Conservation (phyloP, 208 protist species). For the Phytomonas serpens region DNA sequence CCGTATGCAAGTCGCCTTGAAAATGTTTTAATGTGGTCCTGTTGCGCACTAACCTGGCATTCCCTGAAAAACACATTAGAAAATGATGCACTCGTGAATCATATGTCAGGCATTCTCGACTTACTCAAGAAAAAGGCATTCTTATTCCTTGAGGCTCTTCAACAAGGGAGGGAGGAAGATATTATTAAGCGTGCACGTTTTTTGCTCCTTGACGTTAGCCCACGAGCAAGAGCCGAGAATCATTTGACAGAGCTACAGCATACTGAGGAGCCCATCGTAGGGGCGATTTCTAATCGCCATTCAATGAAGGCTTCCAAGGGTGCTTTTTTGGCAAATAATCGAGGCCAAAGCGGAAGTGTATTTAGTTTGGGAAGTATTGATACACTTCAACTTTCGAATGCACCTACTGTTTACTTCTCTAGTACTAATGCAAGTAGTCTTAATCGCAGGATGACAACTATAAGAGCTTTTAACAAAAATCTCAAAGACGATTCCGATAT, state of each 20-base stretch:
- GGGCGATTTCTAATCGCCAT: constrained; percentile 13
- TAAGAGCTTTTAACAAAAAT: constrained; percentile 25
- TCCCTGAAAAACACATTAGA: constrained; percentile 17
- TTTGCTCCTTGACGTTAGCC: constrained; percentile 59
- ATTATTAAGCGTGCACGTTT: constrained; percentile 67
- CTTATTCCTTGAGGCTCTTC: constrained; percentile 73
- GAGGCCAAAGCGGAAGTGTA: constrained; percentile 10
- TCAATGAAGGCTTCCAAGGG: constrained; percentile 21
- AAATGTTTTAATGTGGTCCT: constrained; percentile 27
- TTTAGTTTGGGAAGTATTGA: not conserved
- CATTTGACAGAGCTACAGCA: constrained; percentile 51
- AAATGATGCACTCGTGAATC: constrained; percentile 24
- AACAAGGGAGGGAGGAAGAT: constrained; percentile 49
- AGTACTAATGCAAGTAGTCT: not conserved
- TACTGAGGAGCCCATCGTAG: constrained; percentile 56
- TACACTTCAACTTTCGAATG: not conserved
- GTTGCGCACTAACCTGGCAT: constrained; percentile 41
- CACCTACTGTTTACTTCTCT: not conserved
- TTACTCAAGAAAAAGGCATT: constrained; percentile 58
- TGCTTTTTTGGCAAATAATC: constrained; percentile 15
- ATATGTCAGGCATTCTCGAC: constrained; percentile 31
- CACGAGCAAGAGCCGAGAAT: constrained; percentile 40
- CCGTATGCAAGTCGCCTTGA: constrained; percentile 27
- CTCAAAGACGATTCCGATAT: constrained; percentile 31
- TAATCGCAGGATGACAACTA: constrained; percentile 10